Percentiles rank a stretch among this genome's conserved stretches.
phyloP scores from a whole-genome alignment of 2,329 filamentous ascomycete species.

The Alternaria consortialis region DNA sequence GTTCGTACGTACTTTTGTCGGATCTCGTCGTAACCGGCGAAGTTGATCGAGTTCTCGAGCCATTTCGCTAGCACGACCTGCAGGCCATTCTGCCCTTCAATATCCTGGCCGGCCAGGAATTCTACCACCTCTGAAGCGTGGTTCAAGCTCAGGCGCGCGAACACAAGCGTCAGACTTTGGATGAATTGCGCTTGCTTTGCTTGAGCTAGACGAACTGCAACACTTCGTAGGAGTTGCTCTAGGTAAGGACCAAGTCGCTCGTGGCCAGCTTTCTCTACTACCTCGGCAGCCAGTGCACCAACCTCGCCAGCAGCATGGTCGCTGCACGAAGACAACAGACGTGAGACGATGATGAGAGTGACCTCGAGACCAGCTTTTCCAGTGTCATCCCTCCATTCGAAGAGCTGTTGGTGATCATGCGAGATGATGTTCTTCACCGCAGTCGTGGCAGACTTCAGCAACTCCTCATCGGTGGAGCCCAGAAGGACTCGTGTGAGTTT shows the following conservation, averaged over 20 bases:
- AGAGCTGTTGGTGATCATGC: slow-evolving; percentile 89
- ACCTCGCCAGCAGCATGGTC: slow-evolving; percentile 97
- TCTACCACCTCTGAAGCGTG: slow-evolving; percentile 90
- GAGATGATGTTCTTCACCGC: slow-evolving; percentile 88
- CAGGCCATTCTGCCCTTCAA: slow-evolving; percentile 82
- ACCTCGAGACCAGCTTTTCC: slow-evolving; percentile 88
- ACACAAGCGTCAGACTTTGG: slow-evolving; percentile 93
- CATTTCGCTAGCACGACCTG: slow-evolving; percentile 92
- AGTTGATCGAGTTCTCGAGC: slow-evolving; percentile 96
- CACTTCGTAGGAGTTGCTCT: slow-evolving; percentile 85
- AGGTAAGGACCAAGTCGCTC: slow-evolving; percentile 91
- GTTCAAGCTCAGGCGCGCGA: slow-evolving; percentile 85
- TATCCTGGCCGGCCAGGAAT: slow-evolving; percentile 85
- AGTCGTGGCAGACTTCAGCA: slow-evolving; percentile 85
- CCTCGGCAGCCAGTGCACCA: slow-evolving; percentile 88
- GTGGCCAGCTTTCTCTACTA: slow-evolving; percentile 94
- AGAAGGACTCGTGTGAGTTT: slow-evolving; percentile 86
- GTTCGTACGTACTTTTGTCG: slow-evolving; percentile 80
- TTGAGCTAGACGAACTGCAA: slow-evolving; percentile 82
- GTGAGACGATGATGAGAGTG: slow-evolving; percentile 89
- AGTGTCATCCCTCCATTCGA: slow-evolving; percentile 80
- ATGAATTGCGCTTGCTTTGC: slow-evolving; percentile 90
- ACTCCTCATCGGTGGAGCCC: slow-evolving; percentile 83
- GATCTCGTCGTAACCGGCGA: slow-evolving; percentile 98
- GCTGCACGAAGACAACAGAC: slow-evolving; percentile 80